Conservation (phyloP, 1,284 basidiomycete species). For the Taiwanofungus camphoratus region DNA sequence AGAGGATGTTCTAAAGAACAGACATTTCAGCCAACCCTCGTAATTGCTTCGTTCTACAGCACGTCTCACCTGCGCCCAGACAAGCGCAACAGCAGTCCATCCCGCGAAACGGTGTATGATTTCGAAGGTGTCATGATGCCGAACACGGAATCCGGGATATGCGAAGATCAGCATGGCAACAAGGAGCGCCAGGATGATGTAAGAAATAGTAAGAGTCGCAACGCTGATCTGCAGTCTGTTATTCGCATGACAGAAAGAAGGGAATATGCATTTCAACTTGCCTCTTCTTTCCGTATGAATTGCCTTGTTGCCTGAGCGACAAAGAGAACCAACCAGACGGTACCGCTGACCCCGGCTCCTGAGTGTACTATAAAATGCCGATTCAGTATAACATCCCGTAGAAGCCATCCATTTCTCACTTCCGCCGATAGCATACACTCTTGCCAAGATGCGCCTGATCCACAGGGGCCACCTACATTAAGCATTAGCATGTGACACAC, state of each 20-base stretch:
- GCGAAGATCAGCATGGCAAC: constrained; percentile 43
- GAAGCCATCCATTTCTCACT: constrained; percentile 22
- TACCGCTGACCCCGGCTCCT: constrained; percentile 45
- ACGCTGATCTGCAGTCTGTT: constrained; percentile 32
- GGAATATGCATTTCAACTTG: constrained; percentile 17
- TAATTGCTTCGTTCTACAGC: too few relatives aligned
- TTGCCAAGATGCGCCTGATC: constrained; percentile 44
- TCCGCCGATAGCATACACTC: constrained; percentile 53
- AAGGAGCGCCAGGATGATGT: constrained; percentile 42
- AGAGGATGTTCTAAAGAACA: constrained; percentile 35
- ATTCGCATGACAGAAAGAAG: not conserved
- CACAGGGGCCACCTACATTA: constrained; percentile 43
- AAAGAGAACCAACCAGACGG: constrained; percentile 46
- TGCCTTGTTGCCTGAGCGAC: constrained; percentile 47
- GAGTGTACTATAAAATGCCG: constrained; percentile 37
- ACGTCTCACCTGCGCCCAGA: constrained; percentile 46
- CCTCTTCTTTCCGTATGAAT: constrained; percentile 34
- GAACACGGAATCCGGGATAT: constrained; percentile 38
- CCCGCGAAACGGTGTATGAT: constrained; percentile 49
- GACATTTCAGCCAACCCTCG: not conserved
- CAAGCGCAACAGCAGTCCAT: constrained; percentile 45
- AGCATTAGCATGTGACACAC: constrained; percentile 9
- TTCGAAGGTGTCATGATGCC: constrained; percentile 47
- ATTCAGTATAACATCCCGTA: constrained; percentile 2
- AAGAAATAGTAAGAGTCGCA: constrained; percentile 45